Evolutionary conservation across 352 stramenopile genomes (phyloP), one percentile per base, ranked within the genome.

Genomic region (Plasmopara muralis): DNA sequence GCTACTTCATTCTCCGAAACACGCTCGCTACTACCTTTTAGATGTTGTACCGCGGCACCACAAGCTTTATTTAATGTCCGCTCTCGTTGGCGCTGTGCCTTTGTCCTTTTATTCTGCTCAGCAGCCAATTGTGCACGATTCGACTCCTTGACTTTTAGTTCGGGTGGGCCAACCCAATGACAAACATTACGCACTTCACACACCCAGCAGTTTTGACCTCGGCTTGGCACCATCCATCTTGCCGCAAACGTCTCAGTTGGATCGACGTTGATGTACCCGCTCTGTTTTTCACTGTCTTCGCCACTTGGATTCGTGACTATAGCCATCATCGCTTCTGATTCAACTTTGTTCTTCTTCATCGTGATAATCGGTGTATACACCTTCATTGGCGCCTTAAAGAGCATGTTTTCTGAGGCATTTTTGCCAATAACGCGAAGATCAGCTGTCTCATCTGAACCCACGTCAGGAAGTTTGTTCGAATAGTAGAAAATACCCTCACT

Each of bases 401-500:
- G 57, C 14, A 67, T 50, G 38, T 89, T 83, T 43, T 77, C 53
- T 28, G 78, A 89, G 6, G 78, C 65, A 49, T 85, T 87, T 29
- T 75, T 73, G 28, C 79, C 79, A 33, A 87, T 85, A 56, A 89
- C 84, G 5, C 65, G 62, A 31, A 89, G 49, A 4, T 56, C 42
- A 9, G 44, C 51, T 9, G 53, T 46, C 4, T 71, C 64, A 40
- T 33, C 58, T 13, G 64, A 59, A 35, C 35, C 47, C 10, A 71
- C 35, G 6, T 61, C 54, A 10, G 62, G 62, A 31, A 76, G 38
- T 7, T 63, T 51, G 25, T 78, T 83, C 9, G 80, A 73, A 57
- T 87, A 88, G 54, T 90, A 90, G 46, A 90, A 84, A 33, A 86
- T 79, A 6, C 77, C 77, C 8, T 90, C 80, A 0, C 66, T 72